Evolutionary conservation across 257 asterid genomes (phyloP).

Genomic region (Gardenia jasminoides): DNA sequence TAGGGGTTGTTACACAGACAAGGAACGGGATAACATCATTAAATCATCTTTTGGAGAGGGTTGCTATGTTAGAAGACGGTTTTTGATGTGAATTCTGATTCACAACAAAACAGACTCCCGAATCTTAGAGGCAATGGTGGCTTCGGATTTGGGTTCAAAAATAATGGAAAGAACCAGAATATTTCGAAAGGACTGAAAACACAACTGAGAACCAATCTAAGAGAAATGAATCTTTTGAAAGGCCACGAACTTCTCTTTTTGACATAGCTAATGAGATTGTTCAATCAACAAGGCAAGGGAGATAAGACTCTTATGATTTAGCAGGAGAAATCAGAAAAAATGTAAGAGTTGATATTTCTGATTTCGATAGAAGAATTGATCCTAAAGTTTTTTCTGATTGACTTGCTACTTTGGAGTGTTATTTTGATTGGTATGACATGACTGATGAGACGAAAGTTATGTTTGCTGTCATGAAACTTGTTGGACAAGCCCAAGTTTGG

Average conservation of each 20-base stretch:
- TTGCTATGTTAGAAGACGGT: neutral
- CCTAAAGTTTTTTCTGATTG: neutral
- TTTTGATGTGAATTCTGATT: neutral
- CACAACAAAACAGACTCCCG: neutral
- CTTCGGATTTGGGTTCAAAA: neutral
- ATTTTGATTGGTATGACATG: neutral
- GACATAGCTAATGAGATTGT: neutral
- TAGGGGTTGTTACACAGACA: neutral
- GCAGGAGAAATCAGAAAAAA: neutral
- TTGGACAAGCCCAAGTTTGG: neutral
- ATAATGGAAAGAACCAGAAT: neutral
- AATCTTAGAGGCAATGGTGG: neutral
- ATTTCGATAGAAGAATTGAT: neutral
- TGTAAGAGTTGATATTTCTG: neutral
- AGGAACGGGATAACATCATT: neutral
- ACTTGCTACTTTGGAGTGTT: neutral
- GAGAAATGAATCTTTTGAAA: neutral
- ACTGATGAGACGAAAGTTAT: neutral
- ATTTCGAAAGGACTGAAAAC: fast-evolving
- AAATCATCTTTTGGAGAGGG: neutral
- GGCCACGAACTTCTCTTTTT: neutral
- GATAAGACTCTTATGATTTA: neutral
- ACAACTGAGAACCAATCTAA: neutral
- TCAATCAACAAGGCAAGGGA: neutral
- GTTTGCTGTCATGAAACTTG: neutral